phyloP scores from a whole-genome alignment of 805 yeast species.

The Candida patagonica region DNA sequence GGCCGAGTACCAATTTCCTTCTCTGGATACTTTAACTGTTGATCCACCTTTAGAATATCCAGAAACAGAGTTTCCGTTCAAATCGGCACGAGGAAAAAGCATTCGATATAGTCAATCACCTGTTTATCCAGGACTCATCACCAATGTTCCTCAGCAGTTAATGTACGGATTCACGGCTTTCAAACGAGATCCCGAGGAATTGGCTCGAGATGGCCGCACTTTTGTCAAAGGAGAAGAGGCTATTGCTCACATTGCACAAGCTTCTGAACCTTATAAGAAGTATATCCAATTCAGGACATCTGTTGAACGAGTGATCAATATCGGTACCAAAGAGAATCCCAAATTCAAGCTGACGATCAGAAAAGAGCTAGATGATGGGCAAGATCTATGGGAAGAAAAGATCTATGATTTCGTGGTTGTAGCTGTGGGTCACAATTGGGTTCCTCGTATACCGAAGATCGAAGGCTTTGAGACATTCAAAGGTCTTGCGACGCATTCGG shows the following conservation, averaged over 20 bases:
- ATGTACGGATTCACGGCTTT: slow-evolving; percentile 6
- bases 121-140: slow-evolving; percentile 2
- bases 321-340: not conserved
- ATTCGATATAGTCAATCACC: slow-evolving; percentile 4
- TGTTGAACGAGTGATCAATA: slow-evolving; percentile 7
- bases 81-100: not conserved
- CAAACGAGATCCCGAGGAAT: not conserved
- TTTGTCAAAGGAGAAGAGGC: not conserved
- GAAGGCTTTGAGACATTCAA: slow-evolving; percentile 3
- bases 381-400: slow-evolving; percentile 5
- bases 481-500: not conserved
- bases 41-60: slow-evolving; percentile 6
- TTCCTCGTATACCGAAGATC: slow-evolving; percentile 6
- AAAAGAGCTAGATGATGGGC: not conserved
- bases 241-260: slow-evolving; percentile 1
- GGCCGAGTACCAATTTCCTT: not conserved
- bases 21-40: slow-evolving; percentile 1
- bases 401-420: slow-evolving; percentile 4
- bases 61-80: slow-evolving; percentile 1
- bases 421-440: slow-evolving; percentile 7
- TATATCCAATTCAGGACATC: slow-evolving; percentile 3
- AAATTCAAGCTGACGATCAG: slow-evolving; percentile 1
- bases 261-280: not conserved
- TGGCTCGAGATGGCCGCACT: slow-evolving; percentile 1
- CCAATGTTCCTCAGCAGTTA: slow-evolving; percentile 6